These are phyloP conservation scores for Ceratocystis cacaofunesta DNA, from an alignment of 2,329 filamentous ascomycete species.

Conservation along the genomic window DNA sequence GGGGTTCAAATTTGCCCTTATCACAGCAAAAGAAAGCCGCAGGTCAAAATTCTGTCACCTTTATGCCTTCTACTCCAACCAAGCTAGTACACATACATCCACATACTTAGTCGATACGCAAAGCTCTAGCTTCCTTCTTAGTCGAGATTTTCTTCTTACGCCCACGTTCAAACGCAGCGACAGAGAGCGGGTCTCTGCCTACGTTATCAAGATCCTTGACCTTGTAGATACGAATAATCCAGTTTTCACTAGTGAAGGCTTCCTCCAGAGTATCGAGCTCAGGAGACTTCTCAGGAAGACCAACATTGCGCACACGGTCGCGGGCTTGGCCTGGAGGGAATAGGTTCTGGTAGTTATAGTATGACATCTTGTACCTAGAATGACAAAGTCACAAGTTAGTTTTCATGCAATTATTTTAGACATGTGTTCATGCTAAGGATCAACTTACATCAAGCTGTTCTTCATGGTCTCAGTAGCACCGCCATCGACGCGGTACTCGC, in stretches of 20 bases:
- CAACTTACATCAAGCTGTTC: constrained; percentile 90
- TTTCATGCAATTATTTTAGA: neutral
- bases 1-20: neutral
- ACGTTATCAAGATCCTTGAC: constrained; percentile 98
- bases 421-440: neutral
- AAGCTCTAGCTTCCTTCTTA: constrained; percentile 54
- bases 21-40: constrained; percentile 12
- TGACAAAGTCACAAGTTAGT: constrained; percentile 15
- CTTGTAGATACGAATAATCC: constrained; percentile 99
- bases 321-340: constrained; percentile 83
- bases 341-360: constrained; percentile 88
- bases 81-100: no score
- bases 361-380: constrained; percentile 97
- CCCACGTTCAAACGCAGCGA: constrained; percentile 57
- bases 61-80: neutral
- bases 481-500: constrained; percentile 91
- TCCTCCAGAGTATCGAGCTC: constrained; percentile 83
- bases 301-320: constrained; percentile 73
- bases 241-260: constrained; percentile 98
- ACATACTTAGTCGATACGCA: constrained; percentile 51
- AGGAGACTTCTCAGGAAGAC: constrained; percentile 70
- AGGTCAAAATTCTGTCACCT: constrained; percentile 10
- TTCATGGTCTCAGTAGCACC: constrained; percentile 92
- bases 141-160: constrained; percentile 65
- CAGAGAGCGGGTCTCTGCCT: constrained; percentile 66